Conservation (phyloP, 495 filamentous ascomycete genomes). For the Trichoderma erinaceum region DNA sequence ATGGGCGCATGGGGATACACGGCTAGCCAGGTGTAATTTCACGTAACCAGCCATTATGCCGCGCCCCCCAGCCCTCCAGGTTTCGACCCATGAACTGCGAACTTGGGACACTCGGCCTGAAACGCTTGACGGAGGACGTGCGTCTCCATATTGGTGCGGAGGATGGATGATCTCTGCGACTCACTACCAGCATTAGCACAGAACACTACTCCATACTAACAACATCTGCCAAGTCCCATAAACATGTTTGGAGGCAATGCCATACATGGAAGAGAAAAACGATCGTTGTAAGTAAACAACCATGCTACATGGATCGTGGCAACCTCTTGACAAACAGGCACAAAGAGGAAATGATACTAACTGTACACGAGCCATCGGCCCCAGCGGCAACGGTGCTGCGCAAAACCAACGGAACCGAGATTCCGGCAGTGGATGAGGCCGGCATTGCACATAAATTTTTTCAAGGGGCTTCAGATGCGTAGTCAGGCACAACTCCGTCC, state of each 20-base stretch:
- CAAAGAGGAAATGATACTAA: neutral
- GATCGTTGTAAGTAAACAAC: too few species aligned
- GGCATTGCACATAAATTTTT: neutral
- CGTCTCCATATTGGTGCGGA: conserved; percentile 4
- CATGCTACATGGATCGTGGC: too few species aligned
- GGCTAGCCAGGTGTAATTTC: conserved; percentile 5
- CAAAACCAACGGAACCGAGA: conserved; percentile 2
- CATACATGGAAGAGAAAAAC: neutral
- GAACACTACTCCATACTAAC: neutral
- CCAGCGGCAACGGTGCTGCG: conserved; percentile 6
- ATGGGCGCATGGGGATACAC: conserved; percentile 1
- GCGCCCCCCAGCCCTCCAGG: conserved; percentile 1
- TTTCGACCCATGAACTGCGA: conserved; percentile 11
- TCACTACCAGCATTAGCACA: neutral
- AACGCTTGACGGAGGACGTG: conserved; percentile 1
- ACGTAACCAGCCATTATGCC: neutral
- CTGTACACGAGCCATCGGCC: neutral
- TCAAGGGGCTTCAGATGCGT: neutral
- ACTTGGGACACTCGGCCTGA: conserved; percentile 7
- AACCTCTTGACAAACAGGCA: neutral
- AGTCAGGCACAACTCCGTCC: neutral
- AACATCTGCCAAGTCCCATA: neutral
- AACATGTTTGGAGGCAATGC: neutral
- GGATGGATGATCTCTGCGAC: neutral
- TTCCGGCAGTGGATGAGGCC: conserved; percentile 8